Base-by-base conservation (phyloP, 176 grass and related monocot genomes). In the Musa troglodytarum region DNA sequence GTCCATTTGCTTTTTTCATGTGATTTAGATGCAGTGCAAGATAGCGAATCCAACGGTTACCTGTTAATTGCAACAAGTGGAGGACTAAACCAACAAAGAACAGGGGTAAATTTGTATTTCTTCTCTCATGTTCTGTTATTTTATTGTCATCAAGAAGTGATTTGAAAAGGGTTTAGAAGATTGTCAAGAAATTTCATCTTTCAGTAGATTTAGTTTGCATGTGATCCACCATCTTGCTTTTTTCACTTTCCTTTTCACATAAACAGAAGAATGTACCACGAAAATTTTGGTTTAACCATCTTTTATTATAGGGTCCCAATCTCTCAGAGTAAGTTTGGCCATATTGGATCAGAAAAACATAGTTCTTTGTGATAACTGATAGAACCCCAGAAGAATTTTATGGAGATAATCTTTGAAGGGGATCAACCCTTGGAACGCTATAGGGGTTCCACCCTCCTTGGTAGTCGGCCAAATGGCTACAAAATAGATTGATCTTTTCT, bases 1-100 rank as follows among this genome's bases (percentile, higher is more conserved):
- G 14, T 70, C 15, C 21, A 12, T 22, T 28, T 80, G 74, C 50
- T 66, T 21, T 50, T 65, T 80, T 65, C 65, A 77, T 77, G 26
- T 87, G 49, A 75, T 89, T 85, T 82, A 98, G 90, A 84, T 81
- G 86, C 80, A 63, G 81, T 87, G 65, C 84, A 77, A 2, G 82
- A 94, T 52, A 91, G 88, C 20, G 75, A 52, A 69, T 98, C 95
- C 21, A 98, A 89, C 59, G 95, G 95, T 51, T 98, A 98, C 59
- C 87, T 98, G 74, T 83, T 98, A 62, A 98, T 98, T 68, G 95
- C 82, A 80, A 93, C 90, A 19, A 98, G 95, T 7, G 95, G 95
- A 22, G 90, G 94, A 24, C 80, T 98, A 75, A 98, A 98, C 71
- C 94, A 98, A 74, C 90, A 98, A 76, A 81, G 94, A 29, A 89